A percentile compares a stretch with the other conserved stretches of the same genome.
Conservation (phyloP, 1,284 basidiomycete genomes). For the Wallemia mellicola region DNA sequence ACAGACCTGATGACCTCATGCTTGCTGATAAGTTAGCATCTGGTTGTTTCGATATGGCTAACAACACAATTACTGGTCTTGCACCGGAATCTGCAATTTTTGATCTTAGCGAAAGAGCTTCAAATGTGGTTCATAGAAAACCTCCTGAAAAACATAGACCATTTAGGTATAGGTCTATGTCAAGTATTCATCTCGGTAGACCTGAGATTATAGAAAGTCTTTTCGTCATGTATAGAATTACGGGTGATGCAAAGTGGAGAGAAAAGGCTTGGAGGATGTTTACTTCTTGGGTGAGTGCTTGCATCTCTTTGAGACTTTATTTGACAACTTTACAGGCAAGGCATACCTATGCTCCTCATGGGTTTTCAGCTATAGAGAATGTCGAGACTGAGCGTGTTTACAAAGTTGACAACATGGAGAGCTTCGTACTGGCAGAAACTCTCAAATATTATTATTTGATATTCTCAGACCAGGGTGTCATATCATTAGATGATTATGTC, state of each 20-base stretch:
- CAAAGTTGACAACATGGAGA: not conserved
- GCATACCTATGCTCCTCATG: not conserved
- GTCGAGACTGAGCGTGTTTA: not conserved
- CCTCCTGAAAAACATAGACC: not conserved
- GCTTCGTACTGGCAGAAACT: not conserved
- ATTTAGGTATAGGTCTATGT: not conserved
- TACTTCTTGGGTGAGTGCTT: not conserved
- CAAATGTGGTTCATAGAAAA: not conserved
- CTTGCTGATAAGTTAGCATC: not conserved
- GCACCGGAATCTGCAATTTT: not conserved
- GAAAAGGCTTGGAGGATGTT: not conserved
- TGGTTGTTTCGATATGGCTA: not conserved
- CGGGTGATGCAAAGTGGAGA: not conserved
- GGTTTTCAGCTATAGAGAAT: not conserved
- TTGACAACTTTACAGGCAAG: too few species aligned
- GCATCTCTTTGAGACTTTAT: too few species aligned
- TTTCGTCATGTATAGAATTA: not conserved
- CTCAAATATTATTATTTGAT: not conserved
- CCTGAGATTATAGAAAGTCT: not conserved
- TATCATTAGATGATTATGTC: not conserved
- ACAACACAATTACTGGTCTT: not conserved
- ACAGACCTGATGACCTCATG: not conserved
- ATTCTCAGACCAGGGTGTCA: not conserved
- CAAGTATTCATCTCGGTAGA: not conserved
- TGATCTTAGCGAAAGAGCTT: not conserved